Base-by-base conservation (phyloP, 768 basidiomycete genomes). In the Serendipita sp. region DNA sequence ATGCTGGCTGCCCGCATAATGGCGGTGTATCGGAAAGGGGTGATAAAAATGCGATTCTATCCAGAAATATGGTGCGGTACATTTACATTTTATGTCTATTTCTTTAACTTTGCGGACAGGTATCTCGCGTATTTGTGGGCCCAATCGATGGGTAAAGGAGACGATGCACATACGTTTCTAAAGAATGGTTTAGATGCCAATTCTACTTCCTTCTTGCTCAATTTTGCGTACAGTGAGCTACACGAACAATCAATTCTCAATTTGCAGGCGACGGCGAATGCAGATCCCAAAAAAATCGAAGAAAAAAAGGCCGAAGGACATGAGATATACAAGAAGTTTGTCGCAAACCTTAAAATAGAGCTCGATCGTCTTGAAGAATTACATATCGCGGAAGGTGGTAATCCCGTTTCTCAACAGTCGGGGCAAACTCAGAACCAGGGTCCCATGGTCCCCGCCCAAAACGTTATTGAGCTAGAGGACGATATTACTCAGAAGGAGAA, bases 11-110 rank as follows among this genome's bases (percentile, higher is more conserved):
- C 77, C 3, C 80, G 96, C 29, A 78, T 98, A 10, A 83, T 85
- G 69, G 83, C 85, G 50, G 88, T 90, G 18, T 91, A 96, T 72
- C 80, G 86, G 67, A 92, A 95, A 74, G 93, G 92, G 8, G 77
- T 96, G 58, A 85, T 89, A 58, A 83, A 89, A 65, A 90, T 97
- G 90, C 79, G 95, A 46, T 98, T 89, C 75, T 96, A 88, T 72
- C 85, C 89, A 2, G 96, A 99, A 74, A 85, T 97, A 64, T 97
- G 95, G 96, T 91, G 67, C 55, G 79, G 71, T 50, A 37, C 27
- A 16, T 8, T 16, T 44, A 40, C 23, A 23, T 29, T 1, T 15
- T 43, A 15, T 58, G 2, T 3, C 34, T 13, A 1, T 40, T 18
- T 34, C 60, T 33, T 23, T 27, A 31, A n/a, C 0, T 34, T 29